Conservation (phyloP, 352 stramenopile genomes). For the Phytopythium litorale region DNA sequence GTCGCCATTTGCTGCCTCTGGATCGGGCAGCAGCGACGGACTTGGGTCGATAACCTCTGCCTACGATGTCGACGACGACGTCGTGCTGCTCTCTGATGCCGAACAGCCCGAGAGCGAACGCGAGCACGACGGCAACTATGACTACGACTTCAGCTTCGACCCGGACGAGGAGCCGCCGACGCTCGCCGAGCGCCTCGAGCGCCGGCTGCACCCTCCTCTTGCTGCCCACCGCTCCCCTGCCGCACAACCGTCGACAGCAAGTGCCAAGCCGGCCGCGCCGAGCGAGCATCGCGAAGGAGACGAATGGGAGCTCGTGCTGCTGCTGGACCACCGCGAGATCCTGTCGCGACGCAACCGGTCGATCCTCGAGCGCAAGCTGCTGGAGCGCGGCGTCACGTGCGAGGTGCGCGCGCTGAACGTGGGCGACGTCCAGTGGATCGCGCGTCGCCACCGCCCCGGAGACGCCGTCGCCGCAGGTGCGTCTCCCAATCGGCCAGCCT, state of each 20-base stretch:
- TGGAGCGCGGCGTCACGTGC: conserved; percentile 74
- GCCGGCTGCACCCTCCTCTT: background rate
- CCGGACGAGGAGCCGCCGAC: conserved; percentile 8
- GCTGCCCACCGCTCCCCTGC: background rate
- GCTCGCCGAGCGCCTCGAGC: conserved; percentile 6
- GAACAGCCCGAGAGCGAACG: background rate
- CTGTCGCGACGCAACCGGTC: conserved; percentile 64
- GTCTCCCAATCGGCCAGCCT: background rate
- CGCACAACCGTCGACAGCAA: background rate
- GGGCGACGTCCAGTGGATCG: conserved; percentile 80
- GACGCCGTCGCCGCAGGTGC: conserved; percentile 12
- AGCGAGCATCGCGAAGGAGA: conserved; percentile 25
- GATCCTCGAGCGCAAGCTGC: conserved; percentile 77
- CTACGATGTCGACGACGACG: background rate
- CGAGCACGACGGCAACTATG: background rate
- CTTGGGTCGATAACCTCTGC: background rate
- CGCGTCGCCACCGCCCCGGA: conserved; percentile 37
- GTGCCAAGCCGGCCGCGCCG: background rate
- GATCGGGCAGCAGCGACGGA: background rate
- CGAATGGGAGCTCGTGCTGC: conserved; percentile 71
- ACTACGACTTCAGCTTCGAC: conserved; percentile 5
- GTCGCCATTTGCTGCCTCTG: background rate
- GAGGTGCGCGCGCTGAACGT: conserved; percentile 74
- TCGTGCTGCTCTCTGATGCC: background rate
- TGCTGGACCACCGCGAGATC: conserved; percentile 83